Base-by-base conservation (phyloP, 768 basidiomycete species). In the Leccinellum albellum region DNA sequence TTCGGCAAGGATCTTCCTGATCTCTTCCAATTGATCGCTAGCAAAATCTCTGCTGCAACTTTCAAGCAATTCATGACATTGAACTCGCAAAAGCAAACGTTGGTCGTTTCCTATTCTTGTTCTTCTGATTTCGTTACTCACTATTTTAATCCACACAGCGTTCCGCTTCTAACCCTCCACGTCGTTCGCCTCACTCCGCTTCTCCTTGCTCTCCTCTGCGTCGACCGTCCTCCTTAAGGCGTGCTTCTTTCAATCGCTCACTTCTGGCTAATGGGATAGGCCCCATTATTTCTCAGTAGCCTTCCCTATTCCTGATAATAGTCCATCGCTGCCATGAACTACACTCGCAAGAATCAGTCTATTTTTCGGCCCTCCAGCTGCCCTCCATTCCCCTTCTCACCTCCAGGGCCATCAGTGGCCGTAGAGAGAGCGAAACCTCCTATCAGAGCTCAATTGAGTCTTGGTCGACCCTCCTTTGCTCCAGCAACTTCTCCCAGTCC, bases 171-270 rank as follows among this genome's bases (percentile, higher is more conserved):
- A 70, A 72, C 68, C 64, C 53, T 53, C 79, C 78, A 73, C 74
- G 78, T 83, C 80, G 78, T 81, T 55, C 49, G 14, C 74, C 80
- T 85, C 72, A 78, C 76, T 71, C 87, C 86, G 63, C 80, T 83
- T 76, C 80, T 73, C 58, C 78, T 76, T 72, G 67, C 75, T 72
- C 76, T 84, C 64, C 74, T 85, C 70, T 84, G 84, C 82, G 83
- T 82, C 53, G 88, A 91, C 79, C 78, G 85, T 62, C 89, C 89
- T 68, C 89, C 89, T 80, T 91, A 87, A 82, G 74, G 73, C 73
- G 68, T 31, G 35, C 44, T 23, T 44, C 59, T 54, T 59, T 65
- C 56, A 47, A 46, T 32, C 60, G 44, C 33, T 23, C 35, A 51
- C 61, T 31, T 23, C 45, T 48, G 37, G 59, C 70, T 64, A 50